Conservation (phyloP, 108 stramenopile species). For the Aurantiochytrium sp. region DNA sequence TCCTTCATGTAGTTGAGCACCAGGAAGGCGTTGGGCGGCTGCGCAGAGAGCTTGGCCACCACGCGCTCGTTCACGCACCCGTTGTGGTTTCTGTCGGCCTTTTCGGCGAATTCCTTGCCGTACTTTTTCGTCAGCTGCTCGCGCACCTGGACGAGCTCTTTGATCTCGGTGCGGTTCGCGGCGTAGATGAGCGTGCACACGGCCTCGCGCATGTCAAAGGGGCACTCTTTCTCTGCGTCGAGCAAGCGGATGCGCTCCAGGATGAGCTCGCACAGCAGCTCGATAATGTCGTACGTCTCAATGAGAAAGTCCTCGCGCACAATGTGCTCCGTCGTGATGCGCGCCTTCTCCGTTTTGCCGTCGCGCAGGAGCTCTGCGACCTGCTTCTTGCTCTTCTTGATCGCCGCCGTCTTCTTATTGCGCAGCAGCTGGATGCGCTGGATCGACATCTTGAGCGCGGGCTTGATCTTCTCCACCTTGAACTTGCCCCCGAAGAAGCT, state of each 20-base stretch:
- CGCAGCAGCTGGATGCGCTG: conserved; percentile 41
- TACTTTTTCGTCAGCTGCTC: conserved; percentile 48
- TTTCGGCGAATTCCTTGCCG: conserved; percentile 37
- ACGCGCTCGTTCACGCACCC: conserved; percentile 52
- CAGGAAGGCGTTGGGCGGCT: conserved; percentile 42
- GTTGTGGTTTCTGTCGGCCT: conserved; percentile 39
- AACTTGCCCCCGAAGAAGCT: neutral
- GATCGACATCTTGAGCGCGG: conserved; percentile 52
- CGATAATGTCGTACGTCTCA: conserved; percentile 49
- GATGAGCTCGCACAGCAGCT: conserved; percentile 48
- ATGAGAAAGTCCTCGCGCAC: conserved; percentile 50
- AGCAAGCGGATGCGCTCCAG: conserved; percentile 48
- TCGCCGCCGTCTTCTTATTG: conserved; percentile 44
- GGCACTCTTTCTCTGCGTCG: conserved; percentile 38
- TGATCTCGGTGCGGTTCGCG: conserved; percentile 42
- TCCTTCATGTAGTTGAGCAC: conserved; percentile 47
- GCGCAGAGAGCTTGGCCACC: conserved; percentile 41
- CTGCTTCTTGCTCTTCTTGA: conserved; percentile 42
- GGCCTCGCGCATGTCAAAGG: conserved; percentile 47
- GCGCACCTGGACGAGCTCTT: conserved; percentile 42
- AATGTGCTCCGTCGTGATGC: conserved; percentile 51
- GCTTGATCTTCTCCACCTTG: conserved; percentile 37
- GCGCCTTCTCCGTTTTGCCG: conserved; percentile 51
- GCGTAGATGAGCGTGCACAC: conserved; percentile 51
- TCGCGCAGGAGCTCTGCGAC: conserved; percentile 45